phyloP scores from a whole-genome alignment of 2,329 filamentous ascomycete species.

The Periconia macrospinosa region DNA sequence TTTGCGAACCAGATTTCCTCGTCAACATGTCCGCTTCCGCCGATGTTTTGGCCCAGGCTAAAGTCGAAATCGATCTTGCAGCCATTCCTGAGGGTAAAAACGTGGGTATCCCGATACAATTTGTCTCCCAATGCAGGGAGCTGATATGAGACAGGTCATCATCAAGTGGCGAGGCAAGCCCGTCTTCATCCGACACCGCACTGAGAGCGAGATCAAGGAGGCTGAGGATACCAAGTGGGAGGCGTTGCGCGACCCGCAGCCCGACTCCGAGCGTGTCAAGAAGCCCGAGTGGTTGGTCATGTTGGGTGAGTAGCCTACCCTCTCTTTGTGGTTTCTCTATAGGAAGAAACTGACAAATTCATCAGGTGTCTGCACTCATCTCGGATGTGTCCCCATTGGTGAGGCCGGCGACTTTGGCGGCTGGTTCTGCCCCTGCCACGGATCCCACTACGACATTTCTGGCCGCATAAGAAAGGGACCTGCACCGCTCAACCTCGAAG shows the following conservation, averaged over 20 bases:
- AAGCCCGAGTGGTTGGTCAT: conserved; percentile 99
- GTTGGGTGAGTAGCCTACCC: conserved; percentile 67
- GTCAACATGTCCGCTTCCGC: conserved; percentile 99
- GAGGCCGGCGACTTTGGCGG: conserved; percentile 97
- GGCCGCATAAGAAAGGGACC: conserved; percentile 97
- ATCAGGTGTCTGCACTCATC: conserved; percentile 93
- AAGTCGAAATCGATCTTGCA: conserved; percentile 94
- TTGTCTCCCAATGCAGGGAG: conserved; percentile 2
- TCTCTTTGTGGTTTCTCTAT: too few relatives aligned
- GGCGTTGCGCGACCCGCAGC: conserved; percentile 84
- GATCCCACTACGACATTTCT: conserved; percentile 99
- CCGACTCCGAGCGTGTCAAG: conserved; percentile 91
- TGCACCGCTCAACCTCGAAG: conserved; percentile 95
- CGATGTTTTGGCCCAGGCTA: conserved; percentile 97
- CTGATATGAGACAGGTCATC: conserved; percentile 68
- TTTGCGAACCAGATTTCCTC: conserved; percentile 76
- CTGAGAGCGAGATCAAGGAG: conserved; percentile 87
- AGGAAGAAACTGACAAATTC: conserved; percentile 24
- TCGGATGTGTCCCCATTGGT: conserved; percentile 98
- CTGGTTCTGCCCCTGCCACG: conserved; percentile 99
- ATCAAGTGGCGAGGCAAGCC: conserved; percentile 99
- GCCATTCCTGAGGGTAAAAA: conserved; percentile 99
- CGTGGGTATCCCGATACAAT: conserved; percentile 58
- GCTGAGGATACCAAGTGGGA: conserved; percentile 86
- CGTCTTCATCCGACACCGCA: conserved; percentile 99